These are phyloP conservation scores for Ustilago crameri DNA, from an alignment of 1,284 basidiomycete genomes.

Conservation along the genomic window DNA sequence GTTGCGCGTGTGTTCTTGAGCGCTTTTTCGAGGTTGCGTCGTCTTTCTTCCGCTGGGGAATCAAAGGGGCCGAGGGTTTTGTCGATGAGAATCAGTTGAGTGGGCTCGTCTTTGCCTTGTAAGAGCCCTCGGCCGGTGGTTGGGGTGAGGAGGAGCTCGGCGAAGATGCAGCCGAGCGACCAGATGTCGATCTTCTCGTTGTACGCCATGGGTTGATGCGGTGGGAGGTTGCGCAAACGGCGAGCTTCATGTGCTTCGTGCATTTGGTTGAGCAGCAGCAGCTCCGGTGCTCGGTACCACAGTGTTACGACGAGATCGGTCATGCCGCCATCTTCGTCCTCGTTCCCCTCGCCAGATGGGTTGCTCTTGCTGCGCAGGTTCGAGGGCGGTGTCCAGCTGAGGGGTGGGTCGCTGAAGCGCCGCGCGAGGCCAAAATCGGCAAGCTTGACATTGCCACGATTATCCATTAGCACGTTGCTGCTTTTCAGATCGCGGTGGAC, in stretches of 20 bases:
- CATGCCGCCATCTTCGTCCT: slow-evolving; percentile 76
- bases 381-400: slow-evolving; percentile 10
- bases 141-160: slow-evolving; percentile 80
- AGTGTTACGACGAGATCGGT: slow-evolving; percentile 97
- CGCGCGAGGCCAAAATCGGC: slow-evolving; percentile 97
- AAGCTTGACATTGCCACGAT: slow-evolving; percentile 96
- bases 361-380: background rate
- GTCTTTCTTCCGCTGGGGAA: background rate
- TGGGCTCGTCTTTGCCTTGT: slow-evolving; percentile 93
- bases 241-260: slow-evolving; percentile 1
- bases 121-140: slow-evolving; percentile 84
- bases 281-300: slow-evolving; percentile 85
- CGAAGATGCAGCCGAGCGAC: slow-evolving; percentile 99
- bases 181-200: slow-evolving; percentile 70
- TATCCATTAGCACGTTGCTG: slow-evolving; percentile 97
- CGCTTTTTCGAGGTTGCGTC: slow-evolving; percentile 74
- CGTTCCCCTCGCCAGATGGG: background rate
- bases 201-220: slow-evolving; percentile 37
- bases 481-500: slow-evolving; percentile 97
- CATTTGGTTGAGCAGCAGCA: slow-evolving; percentile 17
- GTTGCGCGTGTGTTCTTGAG: slow-evolving; percentile 72
- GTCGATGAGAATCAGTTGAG: slow-evolving; percentile 83
- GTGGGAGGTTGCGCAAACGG: no score
- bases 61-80: slow-evolving; percentile 78
- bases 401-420: slow-evolving; percentile 90